These are phyloP conservation scores for Colletotrichum musae DNA, from an alignment of 2,329 filamentous ascomycete species.

Conservation along the genomic window DNA sequence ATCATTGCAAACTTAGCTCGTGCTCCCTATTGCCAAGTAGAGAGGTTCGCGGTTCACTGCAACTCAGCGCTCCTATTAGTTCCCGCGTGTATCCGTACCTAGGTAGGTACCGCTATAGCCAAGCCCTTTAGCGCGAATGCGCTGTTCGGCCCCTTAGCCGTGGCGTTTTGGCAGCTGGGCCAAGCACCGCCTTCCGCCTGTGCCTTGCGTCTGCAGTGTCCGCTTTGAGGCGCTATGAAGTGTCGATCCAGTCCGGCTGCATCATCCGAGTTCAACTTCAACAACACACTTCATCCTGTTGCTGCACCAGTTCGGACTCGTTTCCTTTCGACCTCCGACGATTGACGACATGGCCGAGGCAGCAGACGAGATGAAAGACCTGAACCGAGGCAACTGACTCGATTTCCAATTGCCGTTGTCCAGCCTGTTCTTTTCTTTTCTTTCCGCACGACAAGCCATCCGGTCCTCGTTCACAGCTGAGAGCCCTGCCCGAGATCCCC, in stretches of 20 bases:
- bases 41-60: too few relatives aligned
- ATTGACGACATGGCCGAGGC: not conserved
- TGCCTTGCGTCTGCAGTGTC: constrained; percentile 8
- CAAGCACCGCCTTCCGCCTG: constrained; percentile 3
- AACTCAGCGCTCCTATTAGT: too few relatives aligned
- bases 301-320: constrained; percentile 17
- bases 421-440: not conserved
- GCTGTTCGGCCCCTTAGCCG: constrained; percentile 16
- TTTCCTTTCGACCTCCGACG: constrained; percentile 5
- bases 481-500: not conserved
- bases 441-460: not conserved
- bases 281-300: constrained; percentile 4
- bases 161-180: not conserved
- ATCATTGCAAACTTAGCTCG: constrained; percentile 27
- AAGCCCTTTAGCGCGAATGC: constrained; percentile 32
- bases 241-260: constrained; percentile 24
- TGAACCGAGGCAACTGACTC: constrained; percentile 13
- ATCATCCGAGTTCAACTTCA: constrained; percentile 34
- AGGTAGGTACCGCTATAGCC: constrained; percentile 6
- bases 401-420: not conserved
- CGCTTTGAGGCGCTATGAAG: constrained; percentile 36
- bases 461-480: not conserved
- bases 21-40: not conserved
- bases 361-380: not conserved
- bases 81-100: too few relatives aligned